Evolutionary conservation across 169 alveolate genomes (phyloP).

Genomic region (Plasmodium gaboni): DNA sequence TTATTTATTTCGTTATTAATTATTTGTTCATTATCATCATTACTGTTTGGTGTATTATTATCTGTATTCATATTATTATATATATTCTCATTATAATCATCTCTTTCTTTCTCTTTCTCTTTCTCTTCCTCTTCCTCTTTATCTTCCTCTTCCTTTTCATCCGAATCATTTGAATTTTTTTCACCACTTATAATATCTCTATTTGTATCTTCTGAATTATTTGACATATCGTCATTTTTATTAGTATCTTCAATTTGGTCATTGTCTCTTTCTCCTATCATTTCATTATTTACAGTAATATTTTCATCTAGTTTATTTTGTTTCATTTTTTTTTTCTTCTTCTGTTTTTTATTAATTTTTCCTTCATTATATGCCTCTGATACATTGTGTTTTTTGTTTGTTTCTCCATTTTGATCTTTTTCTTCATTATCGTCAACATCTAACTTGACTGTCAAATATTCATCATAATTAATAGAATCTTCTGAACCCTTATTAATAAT

Average conservation of each 20-base stretch:
- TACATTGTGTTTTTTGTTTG: no score
- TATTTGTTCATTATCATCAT: not conserved
- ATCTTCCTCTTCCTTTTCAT: slow-evolving; percentile 7
- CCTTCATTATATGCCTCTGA: not conserved
- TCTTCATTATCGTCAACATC: slow-evolving; percentile 14
- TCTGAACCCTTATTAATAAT: slow-evolving; percentile 4
- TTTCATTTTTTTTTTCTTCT: not conserved
- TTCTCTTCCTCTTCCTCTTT: slow-evolving; percentile 3
- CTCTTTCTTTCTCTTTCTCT: not conserved
- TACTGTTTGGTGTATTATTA: slow-evolving; percentile 2
- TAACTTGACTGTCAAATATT: slow-evolving; percentile 28
- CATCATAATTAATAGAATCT: slow-evolving; percentile 27
- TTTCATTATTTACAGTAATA: not conserved
- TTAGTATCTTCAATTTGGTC: not conserved
- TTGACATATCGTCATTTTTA: not conserved
- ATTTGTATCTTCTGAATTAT: not conserved
- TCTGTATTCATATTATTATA: slow-evolving; percentile 3
- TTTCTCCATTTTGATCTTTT: not conserved
- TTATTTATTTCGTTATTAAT: not conserved
- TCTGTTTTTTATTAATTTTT: not conserved
- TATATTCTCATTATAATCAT: slow-evolving; percentile 4
- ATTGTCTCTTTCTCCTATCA: not conserved
- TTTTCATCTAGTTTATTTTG: not conserved
- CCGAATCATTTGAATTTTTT: not conserved
- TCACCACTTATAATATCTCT: not conserved